Evolutionary conservation across 305 asterid species (phyloP).

Genomic region (Euphrasia arctica): DNA sequence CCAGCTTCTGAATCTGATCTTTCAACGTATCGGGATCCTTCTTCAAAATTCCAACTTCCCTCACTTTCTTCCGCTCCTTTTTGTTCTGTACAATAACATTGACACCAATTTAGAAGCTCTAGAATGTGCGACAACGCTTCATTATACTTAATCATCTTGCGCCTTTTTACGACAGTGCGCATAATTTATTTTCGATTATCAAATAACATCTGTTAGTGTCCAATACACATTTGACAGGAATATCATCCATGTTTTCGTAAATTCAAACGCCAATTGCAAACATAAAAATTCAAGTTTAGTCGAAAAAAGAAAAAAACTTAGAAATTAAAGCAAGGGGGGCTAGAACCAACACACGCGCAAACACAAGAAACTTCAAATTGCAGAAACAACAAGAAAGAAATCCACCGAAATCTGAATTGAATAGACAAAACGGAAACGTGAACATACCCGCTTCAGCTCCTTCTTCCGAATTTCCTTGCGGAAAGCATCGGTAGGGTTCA

Average conservation of each 20-base stretch:
- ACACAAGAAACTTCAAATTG: not conserved
- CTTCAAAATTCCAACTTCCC: constrained; percentile 93
- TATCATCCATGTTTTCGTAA: too few species aligned
- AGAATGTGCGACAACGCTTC: too few species aligned
- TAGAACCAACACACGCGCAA: too few species aligned
- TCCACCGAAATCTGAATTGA: not conserved
- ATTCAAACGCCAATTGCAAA: too few species aligned
- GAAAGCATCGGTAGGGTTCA: constrained; percentile 99
- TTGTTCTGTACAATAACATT: constrained; percentile 54
- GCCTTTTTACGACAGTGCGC: too few species aligned
- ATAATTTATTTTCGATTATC: too few species aligned
- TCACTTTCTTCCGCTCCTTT: constrained; percentile 94
- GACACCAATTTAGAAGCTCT: constrained; percentile 6
- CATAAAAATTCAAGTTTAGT: too few species aligned
- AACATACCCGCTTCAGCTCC: constrained; percentile 81
- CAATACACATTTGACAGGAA: not conserved
- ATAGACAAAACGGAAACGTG: not conserved
- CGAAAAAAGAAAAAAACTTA: too few species aligned
- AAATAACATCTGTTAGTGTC: not conserved
- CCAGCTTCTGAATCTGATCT: constrained; percentile 84
- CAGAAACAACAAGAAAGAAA: not conserved
- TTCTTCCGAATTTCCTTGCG: constrained; percentile 89
- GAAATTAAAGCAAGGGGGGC: too few species aligned
- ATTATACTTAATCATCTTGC: not conserved
- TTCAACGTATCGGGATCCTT: constrained; percentile 82